Evolutionary conservation across 1,139 yeast genomes (phyloP), one percentile per base, ranked within the genome.

Genomic region (Zhuliangozyma parablackwelliae): DNA sequence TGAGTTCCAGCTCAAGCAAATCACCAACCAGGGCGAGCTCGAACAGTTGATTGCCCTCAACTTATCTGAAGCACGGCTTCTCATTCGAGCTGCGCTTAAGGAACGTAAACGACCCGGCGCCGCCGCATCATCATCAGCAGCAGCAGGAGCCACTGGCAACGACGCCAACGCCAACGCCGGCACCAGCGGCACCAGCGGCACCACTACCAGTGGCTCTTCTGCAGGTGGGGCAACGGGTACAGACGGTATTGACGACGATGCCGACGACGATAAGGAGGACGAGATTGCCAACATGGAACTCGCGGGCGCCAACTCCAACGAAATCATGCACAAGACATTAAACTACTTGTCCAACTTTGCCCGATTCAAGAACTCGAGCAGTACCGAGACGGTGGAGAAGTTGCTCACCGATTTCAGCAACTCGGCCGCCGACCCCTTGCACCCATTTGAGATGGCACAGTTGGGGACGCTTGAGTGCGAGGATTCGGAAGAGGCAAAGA

Each of bases 401-500:
- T 67, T 90, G 47, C 69, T 90, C 51, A 85, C 82, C 43, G 75
- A 70, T 51, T 78, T 88, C 39, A 78, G 86, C 35, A 79, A 75
- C 36, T 80, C 75, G 54, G 68, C 72, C 3, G 46, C 62, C 6
- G 73, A 71, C 35, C 81, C 81, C 28, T 66, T 92, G 52, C 98
- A 92, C 65, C 97, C 98, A 2, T 94, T 92, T 59, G 99, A 92
- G 63, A 72, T 88, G 38, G 96, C 98, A 0, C 98, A 92, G 62
- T 70, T 92, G 44, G 96, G 97, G 0, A 87, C 95, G 2, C 70
- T 92, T 46, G 88, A 94, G 30, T 90, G 97, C 62, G 98, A 92
- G 56, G 97, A 92, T 49, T 90, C 96, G 6, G 98, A 92, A 55
- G 99, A 92, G 66, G 97, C 97, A 26, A 87, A 89, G 62, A 87